Base-by-base conservation (phyloP, 1,284 basidiomycete genomes). In the Puccinia triticina region DNA sequence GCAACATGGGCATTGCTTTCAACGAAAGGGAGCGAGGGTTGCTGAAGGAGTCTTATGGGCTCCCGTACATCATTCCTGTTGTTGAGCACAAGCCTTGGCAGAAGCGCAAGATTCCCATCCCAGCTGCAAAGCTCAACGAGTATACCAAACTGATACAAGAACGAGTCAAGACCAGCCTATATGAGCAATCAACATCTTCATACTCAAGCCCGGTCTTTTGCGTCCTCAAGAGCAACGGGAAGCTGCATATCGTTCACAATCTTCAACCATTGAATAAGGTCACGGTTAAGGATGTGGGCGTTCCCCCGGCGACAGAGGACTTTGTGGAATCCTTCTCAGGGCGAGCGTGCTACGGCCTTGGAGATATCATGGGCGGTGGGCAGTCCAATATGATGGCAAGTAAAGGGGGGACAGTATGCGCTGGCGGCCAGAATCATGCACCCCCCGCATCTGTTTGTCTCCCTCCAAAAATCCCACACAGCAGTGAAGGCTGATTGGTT, bases 251-350 rank as follows among this genome's bases (percentile, higher is more conserved):
- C 4, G 48, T 64, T 69, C 76, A 78, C 23, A 26, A 78, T 50
- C 46, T 78, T 0, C 34, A 78, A 26, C 4, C 1, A 67, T 29
- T 78, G 4, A 78, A 78, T 34, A 77, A 78, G 46, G 57, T 67
- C 1, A 78, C 59, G 4, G 53, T 78, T 34, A 78, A 67, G 59
- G 71, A 73, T 48, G 71, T 37, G 14, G 32, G 40, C 18, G 5
- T 73, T 46, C 32, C 43, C 43, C 71, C 71, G 14, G 7, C 32
- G 5, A 5, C 43, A 43, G 71, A 73, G 43, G 71, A 73, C 10
- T 46, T 73, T 46, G 37, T 73, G 8, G 71, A 73, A 43, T 23
- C 71, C 7, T 73, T 73, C 46, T 4, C 43, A 46, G 71, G 71
- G 29, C 43, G 71, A 37, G 71, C 71, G 5, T 76, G 53, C 75